Evolutionary conservation across 2,329 filamentous ascomycete species (phyloP), one percentile per base, ranked within the genome.

Genomic region (Kalaharituber pfeilii): DNA sequence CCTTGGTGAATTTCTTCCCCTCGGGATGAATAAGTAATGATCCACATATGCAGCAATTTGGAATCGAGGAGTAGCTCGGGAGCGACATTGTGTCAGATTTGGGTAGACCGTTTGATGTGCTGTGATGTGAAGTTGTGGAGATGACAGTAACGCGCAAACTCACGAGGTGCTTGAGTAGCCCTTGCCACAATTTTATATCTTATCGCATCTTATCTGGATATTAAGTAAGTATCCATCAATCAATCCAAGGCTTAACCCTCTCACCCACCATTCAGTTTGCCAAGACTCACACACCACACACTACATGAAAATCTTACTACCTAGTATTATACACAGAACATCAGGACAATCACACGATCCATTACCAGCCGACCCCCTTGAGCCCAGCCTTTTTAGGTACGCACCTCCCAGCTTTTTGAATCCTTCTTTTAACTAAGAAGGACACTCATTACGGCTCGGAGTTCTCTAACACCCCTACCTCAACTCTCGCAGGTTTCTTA

Each of bases 401-500:
- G 33, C n/a, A 45, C 29, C 50, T 55, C 42, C 39, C 50, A 56
- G 58, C 59, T 56, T 60, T 60, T 61, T 61, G 59, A 61, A 61
- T 61, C 59, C 59, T 49, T 22, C 58, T 50, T 61, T 61, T 60
- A 61, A 58, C 56, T 58, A 60, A 60, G 56, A 51, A 49, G 59
- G 59, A 61, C 59, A 61, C 59, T 61, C 59, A 61, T 59, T 60
- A 60, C 59, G 58, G 58, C 59, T 60, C 58, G 53, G 57, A 47
- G 5, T 15, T 13, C 30, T 52, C 47, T 24, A 30, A 51, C 29
- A 22, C 51, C 28, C 42, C 15, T 47, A 25, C 51, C 47, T 49
- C 39, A 25, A n/a, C 28, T 51, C 30, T 51, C 18, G 28, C 55
- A 28, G 24, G 42, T 18, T 39, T 27, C 25, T n/a, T n/a, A n/a